Base-by-base conservation (phyloP, 179 eudicot genomes). In the Drosera spatulata region DNA sequence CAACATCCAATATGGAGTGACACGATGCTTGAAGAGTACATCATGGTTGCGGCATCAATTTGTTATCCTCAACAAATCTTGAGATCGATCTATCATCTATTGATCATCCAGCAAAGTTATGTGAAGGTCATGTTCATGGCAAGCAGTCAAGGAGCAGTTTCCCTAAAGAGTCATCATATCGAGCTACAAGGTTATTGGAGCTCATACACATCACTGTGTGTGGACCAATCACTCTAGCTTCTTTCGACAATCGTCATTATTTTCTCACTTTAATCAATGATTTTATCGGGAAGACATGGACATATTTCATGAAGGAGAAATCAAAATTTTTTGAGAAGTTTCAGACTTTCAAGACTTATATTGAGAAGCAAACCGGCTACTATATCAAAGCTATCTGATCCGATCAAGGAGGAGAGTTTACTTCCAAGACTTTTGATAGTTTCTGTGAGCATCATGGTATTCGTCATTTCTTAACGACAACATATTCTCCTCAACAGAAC, bases 361-460 rank as follows among this genome's bases (percentile, higher is more conserved):
- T 39, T 0, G 60, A 45, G 13, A 64, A 64, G 10, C 38, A 56
- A 41, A n/a, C 12, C 37, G 55, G 61, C 10, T 13, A 45, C 12
- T 3, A 6, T 12, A 39, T 39, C 39, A 64, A 55, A 40, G 39
- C 54, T 0, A 3, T 64, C n/a, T 33, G 42, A 11, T 45, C 49
- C 9, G 22, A 64, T 64, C 5, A 22, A n/a, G n/a, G n/a, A 45
- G 67, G 48, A 7, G 47, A 66, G 43, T 51, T 58, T n/a, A 66
- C 4, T 1, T 66, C 43, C 6, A 51, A 50, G 41, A 44, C 49
- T 39, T 58, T 59, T 42, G 33, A 41, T 0, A 41, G 37, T 2
- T 58, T 13, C 51, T 66, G 42, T 8, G 39, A 66, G 7, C 6
- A 5, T 6, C 43, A 52, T 58, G 63, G 58, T 48, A 65, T 59